Base-by-base conservation (phyloP, 2,329 filamentous ascomycete genomes). In the Cyphellophora attinorum region DNA sequence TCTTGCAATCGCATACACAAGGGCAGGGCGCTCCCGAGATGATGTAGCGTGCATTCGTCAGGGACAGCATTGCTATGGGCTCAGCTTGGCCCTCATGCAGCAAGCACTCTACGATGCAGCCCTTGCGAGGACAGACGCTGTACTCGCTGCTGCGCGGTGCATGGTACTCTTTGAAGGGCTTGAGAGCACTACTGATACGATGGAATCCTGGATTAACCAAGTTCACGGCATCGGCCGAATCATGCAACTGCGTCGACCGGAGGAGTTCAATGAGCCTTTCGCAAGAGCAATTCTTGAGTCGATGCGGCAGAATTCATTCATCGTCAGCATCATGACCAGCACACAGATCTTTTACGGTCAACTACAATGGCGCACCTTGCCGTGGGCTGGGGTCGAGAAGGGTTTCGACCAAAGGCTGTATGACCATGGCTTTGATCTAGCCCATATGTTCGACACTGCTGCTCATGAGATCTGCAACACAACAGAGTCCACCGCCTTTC, bases 141-240 rank as follows among this genome's bases (percentile, higher is more conserved):
- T 17, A 4, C 38, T 40, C 5, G 38, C 34, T 4, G 34, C 38
- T 6, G 38, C 34, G 6, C 27, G 38, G 11, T 37, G 34, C 31
- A 34, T 40, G 38, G 14, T 34, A 11, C 13, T 40, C 13, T 40
- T 37, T 13, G 38, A 40, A 16, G 15, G 29, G 2, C 34, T 40
- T n/a, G 34, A 40, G 13, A 34, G 34, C 11, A 40, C 38, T 5
- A 37, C 38, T 11, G 34, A 19, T 14, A 33, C 28, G 15, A 37
- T 37, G 38, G 34, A 16, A 6, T 31, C 33, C 4, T 40, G 38
- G 38, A 19, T 37, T 13, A 40, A 32, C 27, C 38, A 40, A 12
- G 31, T 37, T 17, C 14, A 17, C 6, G 38, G 38, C 3, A 37
- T 40, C 3, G 31, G 27, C 4, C 34, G 34, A 12, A 34, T 40